These are phyloP conservation scores for Dothiorella sarmentorum DNA, from an alignment of 2,329 filamentous ascomycete genomes.

Conservation along the genomic window DNA sequence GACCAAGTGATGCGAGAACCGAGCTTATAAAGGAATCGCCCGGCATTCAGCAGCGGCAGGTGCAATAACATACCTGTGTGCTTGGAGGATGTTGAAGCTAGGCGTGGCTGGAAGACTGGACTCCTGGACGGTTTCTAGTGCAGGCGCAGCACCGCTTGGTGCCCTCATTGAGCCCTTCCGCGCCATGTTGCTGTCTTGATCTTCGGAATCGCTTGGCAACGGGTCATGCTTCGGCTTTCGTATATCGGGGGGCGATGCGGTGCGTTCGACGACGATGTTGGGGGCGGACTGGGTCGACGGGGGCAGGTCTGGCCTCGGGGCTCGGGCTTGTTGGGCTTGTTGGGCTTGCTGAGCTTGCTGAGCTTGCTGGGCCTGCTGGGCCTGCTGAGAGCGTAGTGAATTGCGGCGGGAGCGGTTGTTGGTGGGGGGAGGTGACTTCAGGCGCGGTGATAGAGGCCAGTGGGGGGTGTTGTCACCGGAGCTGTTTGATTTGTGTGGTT, in stretches of 20 bases:
- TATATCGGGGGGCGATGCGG: slow-evolving; percentile 25
- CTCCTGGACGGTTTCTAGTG: slow-evolving; percentile 88
- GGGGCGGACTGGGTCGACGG: slow-evolving; percentile 32
- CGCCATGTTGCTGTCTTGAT: slow-evolving; percentile 33
- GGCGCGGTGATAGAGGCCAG: slow-evolving; percentile 73
- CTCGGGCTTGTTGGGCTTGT: slow-evolving; percentile 21
- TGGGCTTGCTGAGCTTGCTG: not conserved
- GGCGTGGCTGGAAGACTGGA: slow-evolving; percentile 71
- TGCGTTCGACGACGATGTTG: slow-evolving; percentile 43
- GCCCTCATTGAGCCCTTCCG: slow-evolving; percentile 49
- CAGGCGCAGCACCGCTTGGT: slow-evolving; percentile 55
- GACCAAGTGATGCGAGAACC: not conserved
- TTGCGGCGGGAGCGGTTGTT: slow-evolving; percentile 41
- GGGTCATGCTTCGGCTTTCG: slow-evolving; percentile 29
- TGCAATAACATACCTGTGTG: slow-evolving; percentile 21
- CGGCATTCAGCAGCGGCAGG: not conserved
- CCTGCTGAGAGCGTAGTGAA: slow-evolving; percentile 36
- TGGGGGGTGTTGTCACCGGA: slow-evolving; percentile 53
- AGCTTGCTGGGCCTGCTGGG: slow-evolving; percentile 33
- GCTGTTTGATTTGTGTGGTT: slow-evolving; percentile 58
- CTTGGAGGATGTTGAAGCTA: slow-evolving; percentile 39
- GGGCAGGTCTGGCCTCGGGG: slow-evolving; percentile 5
- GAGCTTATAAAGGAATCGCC: not conserved
- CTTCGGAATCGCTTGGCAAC: slow-evolving; percentile 33
- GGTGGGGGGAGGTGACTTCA: slow-evolving; percentile 71